A percentile compares a stretch with the other conserved stretches of the same genome.
Conservation (phyloP, 768 basidiomycete species). For the Artomyces pyxidatus region DNA sequence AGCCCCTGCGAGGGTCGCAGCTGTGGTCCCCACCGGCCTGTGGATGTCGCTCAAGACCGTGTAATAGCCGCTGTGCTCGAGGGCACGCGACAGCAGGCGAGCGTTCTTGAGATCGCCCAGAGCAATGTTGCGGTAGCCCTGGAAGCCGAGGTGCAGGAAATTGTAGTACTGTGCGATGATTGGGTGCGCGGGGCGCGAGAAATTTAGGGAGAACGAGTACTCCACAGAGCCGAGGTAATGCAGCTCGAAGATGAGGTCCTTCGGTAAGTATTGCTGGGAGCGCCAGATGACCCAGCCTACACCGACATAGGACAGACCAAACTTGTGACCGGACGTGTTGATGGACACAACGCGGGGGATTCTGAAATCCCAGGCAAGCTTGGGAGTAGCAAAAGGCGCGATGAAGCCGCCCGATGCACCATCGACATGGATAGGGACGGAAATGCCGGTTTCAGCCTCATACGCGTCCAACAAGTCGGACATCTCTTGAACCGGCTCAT, state of each 20-base stretch:
- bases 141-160: slow-evolving; percentile 52
- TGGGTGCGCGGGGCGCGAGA: slow-evolving; percentile 53
- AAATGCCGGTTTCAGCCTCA: slow-evolving; percentile 36
- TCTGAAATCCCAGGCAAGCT: slow-evolving; percentile 51
- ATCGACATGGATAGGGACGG: slow-evolving; percentile 45
- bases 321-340: slow-evolving; percentile 55
- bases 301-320: slow-evolving; percentile 46
- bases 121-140: slow-evolving; percentile 41
- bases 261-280: slow-evolving; percentile 46
- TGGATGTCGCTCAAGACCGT: slow-evolving; percentile 51
- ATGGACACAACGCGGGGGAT: slow-evolving; percentile 53
- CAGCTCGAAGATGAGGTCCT: slow-evolving; percentile 62
- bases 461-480: slow-evolving; percentile 59
- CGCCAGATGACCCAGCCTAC: slow-evolving; percentile 66
- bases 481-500: slow-evolving; percentile 83
- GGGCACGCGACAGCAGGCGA: slow-evolving; percentile 53
- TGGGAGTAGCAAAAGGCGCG: slow-evolving; percentile 51
- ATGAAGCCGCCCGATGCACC: slow-evolving; percentile 56
- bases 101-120: slow-evolving; percentile 50
- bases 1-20: slow-evolving; percentile 17
- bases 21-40: slow-evolving; percentile 22
- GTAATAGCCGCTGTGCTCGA: slow-evolving; percentile 48
- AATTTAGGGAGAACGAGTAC: slow-evolving; percentile 67
- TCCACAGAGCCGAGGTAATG: slow-evolving; percentile 50
- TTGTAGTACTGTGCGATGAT: slow-evolving; percentile 59